A percentile compares a stretch with the other conserved stretches of the same genome.
phyloP scores from a whole-genome alignment of 257 asterid species.

The Lycium barbarum region DNA sequence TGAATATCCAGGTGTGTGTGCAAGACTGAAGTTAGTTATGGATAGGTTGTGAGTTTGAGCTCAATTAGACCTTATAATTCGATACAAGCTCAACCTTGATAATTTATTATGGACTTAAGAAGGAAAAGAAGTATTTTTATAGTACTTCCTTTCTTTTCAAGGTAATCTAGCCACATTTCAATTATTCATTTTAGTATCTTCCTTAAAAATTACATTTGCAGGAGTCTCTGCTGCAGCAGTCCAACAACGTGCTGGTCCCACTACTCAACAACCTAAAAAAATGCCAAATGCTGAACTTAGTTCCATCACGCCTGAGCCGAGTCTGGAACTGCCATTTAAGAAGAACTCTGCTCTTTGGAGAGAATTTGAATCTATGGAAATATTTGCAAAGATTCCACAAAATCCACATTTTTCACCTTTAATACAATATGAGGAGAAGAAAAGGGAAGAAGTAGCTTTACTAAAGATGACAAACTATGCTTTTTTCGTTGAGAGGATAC shows the following conservation, averaged over 20 bases:
- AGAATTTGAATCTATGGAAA: constrained; percentile 18
- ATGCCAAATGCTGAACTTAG: not conserved
- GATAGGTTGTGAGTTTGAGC: not conserved
- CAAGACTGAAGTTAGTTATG: constrained; percentile 3
- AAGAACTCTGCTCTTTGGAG: constrained; percentile 27
- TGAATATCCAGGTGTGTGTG: not conserved
- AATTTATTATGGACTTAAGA: not conserved
- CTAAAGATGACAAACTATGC: constrained; percentile 10
- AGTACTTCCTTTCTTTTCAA: not conserved
- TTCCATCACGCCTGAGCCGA: not conserved
- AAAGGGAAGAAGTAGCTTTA: constrained; percentile 20
- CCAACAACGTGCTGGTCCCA: constrained; percentile 9
- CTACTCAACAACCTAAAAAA: not conserved
- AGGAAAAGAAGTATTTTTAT: not conserved
- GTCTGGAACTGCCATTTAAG: constrained; percentile 17
- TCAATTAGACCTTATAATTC: constrained; percentile 3
- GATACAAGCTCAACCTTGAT: not conserved
- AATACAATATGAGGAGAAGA: constrained; percentile 8
- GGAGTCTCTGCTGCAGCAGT: constrained; percentile 19
- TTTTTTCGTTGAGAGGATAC: constrained; percentile 18
- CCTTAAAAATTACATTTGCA: constrained; percentile 7
- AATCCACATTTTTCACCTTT: constrained; percentile 24
- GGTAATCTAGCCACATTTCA: not conserved
- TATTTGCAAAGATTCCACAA: not conserved
- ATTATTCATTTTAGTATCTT: not conserved